Conservation (phyloP, 306 rosid species). For the Chamaecrista fasciculata region DNA sequence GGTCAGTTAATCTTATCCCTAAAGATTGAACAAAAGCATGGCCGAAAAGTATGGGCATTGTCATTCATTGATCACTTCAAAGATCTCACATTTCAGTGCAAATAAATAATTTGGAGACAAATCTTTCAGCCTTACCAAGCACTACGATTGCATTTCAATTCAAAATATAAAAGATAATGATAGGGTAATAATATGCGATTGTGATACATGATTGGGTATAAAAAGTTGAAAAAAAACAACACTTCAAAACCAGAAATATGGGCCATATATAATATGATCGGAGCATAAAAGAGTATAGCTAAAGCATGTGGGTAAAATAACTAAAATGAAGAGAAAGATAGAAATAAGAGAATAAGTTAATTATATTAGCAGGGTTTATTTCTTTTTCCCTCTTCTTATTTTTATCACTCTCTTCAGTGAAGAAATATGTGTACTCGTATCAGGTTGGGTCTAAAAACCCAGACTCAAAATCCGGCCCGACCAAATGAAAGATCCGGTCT, state of each 20-base stretch:
- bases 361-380: too few species aligned
- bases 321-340: too few species aligned
- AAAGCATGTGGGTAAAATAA: too few species aligned
- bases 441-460: too few species aligned
- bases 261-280: not conserved
- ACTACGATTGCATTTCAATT: not conserved
- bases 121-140: not conserved
- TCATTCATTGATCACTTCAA: not conserved
- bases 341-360: too few species aligned
- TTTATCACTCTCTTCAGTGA: too few species aligned
- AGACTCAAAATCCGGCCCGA: too few species aligned
- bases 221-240: not conserved
- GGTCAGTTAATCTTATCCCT: too few species aligned
- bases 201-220: not conserved
- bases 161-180: not conserved
- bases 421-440: too few species aligned
- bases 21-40: not conserved
- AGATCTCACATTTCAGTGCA: not conserved
- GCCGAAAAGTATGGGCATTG: not conserved
- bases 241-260: not conserved
- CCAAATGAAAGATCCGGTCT: too few species aligned
- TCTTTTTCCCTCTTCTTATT: too few species aligned
- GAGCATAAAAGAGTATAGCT: too few species aligned
- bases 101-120: not conserved
- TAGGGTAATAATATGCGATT: not conserved